phyloP scores from a whole-genome alignment of 1,284 basidiomycete species.

The Marasmius tenuissimus region DNA sequence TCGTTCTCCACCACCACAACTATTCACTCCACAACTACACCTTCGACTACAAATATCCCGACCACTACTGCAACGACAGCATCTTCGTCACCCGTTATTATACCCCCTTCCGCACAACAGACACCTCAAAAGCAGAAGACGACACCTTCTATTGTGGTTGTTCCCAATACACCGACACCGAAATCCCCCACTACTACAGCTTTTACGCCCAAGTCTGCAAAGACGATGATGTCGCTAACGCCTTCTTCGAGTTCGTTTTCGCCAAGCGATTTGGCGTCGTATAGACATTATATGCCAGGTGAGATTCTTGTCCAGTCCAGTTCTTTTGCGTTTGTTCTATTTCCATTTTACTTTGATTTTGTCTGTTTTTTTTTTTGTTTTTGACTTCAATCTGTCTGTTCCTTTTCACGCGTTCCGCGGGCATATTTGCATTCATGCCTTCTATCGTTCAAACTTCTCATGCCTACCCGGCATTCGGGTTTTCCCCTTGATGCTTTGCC shows the following conservation, averaged over 20 bases:
- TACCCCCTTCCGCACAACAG: conserved; percentile 18
- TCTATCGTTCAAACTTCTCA: not conserved
- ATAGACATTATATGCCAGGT: not conserved
- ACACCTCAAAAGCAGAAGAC: conserved; percentile 13
- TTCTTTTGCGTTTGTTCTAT: not conserved
- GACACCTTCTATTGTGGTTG: conserved; percentile 10
- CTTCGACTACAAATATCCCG: conserved; percentile 13
- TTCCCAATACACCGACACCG: conserved; percentile 24
- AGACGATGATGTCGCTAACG: not conserved
- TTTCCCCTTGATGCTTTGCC: too few species aligned
- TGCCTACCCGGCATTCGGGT: too few species aligned
- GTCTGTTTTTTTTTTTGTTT: not conserved
- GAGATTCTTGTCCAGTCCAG: not conserved
- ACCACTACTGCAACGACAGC: conserved; percentile 23
- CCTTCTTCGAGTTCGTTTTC: not conserved
- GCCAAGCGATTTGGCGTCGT: not conserved
- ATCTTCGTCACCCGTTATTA: conserved; percentile 12
- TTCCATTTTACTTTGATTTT: not conserved
- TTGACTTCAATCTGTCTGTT: too few species aligned
- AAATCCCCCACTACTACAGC: conserved; percentile 21
- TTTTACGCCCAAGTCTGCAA: not conserved
- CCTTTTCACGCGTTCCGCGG: too few species aligned
- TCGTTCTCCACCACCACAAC: not conserved
- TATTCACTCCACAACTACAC: not conserved
- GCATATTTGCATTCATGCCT: not conserved